Conservation (phyloP, 495 filamentous ascomycete species). For the Cryomyces minteri region DNA sequence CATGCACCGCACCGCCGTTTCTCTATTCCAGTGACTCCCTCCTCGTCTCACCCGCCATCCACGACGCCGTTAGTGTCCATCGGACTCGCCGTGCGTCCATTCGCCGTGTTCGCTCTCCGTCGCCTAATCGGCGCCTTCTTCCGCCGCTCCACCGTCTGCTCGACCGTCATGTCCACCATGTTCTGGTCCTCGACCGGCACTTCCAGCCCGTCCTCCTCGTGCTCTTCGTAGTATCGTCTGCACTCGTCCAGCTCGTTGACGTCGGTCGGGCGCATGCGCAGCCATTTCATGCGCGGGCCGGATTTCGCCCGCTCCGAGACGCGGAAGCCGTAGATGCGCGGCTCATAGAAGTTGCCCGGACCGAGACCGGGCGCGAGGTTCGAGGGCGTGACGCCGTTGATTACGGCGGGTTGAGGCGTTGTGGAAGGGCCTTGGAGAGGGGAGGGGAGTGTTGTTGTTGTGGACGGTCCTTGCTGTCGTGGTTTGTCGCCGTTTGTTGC, state of each 20-base stretch:
- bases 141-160: too few species aligned
- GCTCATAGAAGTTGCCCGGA: conserved; percentile 69
- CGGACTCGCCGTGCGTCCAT: too few species aligned
- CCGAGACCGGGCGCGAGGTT: conserved; percentile 86
- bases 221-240: conserved; percentile 25
- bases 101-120: too few species aligned
- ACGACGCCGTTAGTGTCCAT: too few species aligned
- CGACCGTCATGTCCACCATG: too few species aligned
- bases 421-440: conserved; percentile 8
- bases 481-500: conserved; percentile 1
- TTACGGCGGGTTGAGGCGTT: conserved; percentile 32
- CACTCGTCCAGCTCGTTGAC: conserved; percentile 71
- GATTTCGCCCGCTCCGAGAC: conserved; percentile 74
- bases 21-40: too few species aligned
- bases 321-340: conserved; percentile 89
- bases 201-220: conserved; percentile 17
- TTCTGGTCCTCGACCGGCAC: neutral
- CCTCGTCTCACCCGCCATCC: too few species aligned
- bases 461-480: conserved; percentile 7
- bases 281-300: conserved; percentile 92
- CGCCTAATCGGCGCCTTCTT: too few species aligned
- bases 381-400: conserved; percentile 68
- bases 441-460: conserved; percentile 14
- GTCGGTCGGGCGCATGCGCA: conserved; percentile 66
- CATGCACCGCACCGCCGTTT: too few species aligned